These are phyloP conservation scores for Senecio squalidus DNA, from an alignment of 140 eudicot genomes.

Conservation along the genomic window DNA sequence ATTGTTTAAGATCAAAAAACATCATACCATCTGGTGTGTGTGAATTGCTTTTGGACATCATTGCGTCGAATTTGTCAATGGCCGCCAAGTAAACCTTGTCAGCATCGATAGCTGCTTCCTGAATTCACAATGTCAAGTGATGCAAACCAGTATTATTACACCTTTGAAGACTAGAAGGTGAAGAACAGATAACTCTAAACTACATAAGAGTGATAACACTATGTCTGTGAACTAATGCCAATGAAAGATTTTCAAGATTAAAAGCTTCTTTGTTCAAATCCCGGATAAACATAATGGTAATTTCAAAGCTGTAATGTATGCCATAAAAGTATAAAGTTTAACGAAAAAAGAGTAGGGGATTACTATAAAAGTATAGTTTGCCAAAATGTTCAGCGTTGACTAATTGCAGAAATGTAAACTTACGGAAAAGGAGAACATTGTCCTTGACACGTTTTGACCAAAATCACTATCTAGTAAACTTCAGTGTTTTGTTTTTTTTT, in stretches of 20 bases:
- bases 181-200: neutral
- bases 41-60: conserved; percentile 86
- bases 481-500: neutral
- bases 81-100: conserved; percentile 97
- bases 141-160: neutral
- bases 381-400: neutral
- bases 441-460: neutral
- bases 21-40: conserved; percentile 87
- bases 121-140: conserved; percentile 20
- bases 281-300: neutral
- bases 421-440: neutral
- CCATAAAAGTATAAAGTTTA: neutral
- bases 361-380: too few species aligned
- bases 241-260: neutral
- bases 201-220: neutral
- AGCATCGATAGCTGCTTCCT: conserved; percentile 93
- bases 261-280: neutral
- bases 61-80: conserved; percentile 90
- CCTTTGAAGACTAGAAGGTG: neutral
- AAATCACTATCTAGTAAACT: neutral
- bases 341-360: neutral
- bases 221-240: neutral
- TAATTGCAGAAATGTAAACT: neutral
- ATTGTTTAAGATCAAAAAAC: neutral
- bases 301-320: neutral